Base-by-base conservation (phyloP, 108 stramenopile species). In the Fistulifera solaris region DNA sequence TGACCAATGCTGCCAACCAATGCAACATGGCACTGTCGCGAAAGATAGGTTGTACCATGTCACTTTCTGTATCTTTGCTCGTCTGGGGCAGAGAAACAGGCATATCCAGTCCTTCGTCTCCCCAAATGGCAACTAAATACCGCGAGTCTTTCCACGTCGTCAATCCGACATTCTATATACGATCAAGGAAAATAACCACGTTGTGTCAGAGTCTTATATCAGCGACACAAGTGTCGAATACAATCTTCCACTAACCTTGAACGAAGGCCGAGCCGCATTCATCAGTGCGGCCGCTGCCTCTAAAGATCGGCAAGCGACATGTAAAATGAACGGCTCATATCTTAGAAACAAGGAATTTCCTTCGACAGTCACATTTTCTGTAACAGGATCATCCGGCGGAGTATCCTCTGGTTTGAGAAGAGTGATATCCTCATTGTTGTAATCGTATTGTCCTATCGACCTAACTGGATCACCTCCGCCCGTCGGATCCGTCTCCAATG, bases 91-190 rank as follows among this genome's bases (percentile, higher is more conserved):
- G 67, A 0, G 67, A 70, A 10, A 93, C 50, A 15, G 92, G 92
- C 85, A 89, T 87, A 44, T 93, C 92, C n/a, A 93, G 67, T 23
- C 83, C 85, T 67, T 93, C 92, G 58, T 93, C 92, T 16, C 92
- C 85, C 89, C 85, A 86, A 27, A 89, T 83, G 28, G 85, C 85
- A 19, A 87, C 81, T 21, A 90, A 50, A 49, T 85, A 86, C 19
- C 56, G 42, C 14, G 71, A 63, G 23, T 77, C 75, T 50, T 86
- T 83, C 84, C 78, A 89, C 2, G 80, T 72, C 11, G 89, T 90
- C 56, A 90, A 53, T 17, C 92, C 92, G 28, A 89, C 92, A 68
- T 89, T 93, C 25, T 35, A 35, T n/a, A n/a, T n/a, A n/a, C n/a
- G n/a, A n/a, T n/a, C n/a, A n/a, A n/a, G n/a, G n/a, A n/a, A n/a